phyloP scores from a whole-genome alignment of 345 rosid species.

The Turnera subulata region DNA sequence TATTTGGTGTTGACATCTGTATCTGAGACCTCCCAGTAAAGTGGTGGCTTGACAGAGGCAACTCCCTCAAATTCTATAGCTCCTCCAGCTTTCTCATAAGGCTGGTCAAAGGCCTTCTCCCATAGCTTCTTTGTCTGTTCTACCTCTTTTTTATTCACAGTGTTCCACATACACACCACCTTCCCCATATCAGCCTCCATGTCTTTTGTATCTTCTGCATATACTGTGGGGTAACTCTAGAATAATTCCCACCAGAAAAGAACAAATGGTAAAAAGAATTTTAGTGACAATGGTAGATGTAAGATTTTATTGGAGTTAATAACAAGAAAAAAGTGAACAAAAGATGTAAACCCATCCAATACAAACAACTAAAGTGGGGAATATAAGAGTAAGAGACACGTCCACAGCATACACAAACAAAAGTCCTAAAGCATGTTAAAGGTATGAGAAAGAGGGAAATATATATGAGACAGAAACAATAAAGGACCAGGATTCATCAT shows the following conservation, averaged over 20 bases:
- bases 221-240: conserved; percentile 78
- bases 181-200: conserved; percentile 40
- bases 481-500: no score
- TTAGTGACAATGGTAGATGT: background rate
- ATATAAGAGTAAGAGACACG: background rate
- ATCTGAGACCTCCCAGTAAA: conserved; percentile 71
- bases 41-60: conserved; percentile 28
- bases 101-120: conserved; percentile 67
- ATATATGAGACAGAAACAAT: background rate
- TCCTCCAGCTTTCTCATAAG: conserved; percentile 84
- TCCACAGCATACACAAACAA: background rate
- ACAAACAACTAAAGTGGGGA: background rate
- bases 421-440: background rate
- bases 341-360: background rate
- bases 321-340: background rate
- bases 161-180: conserved; percentile 42
- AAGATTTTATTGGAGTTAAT: background rate
- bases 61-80: conserved; percentile 26
- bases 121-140: conserved; percentile 53
- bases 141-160: conserved; percentile 42
- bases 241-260: conserved; percentile 16
- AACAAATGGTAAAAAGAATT: background rate
- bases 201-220: conserved; percentile 64
- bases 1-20: conserved; percentile 61
- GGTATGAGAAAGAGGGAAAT: background rate